Conservation (phyloP, 2,329 filamentous ascomycete species). For the Fusarium falciforme region DNA sequence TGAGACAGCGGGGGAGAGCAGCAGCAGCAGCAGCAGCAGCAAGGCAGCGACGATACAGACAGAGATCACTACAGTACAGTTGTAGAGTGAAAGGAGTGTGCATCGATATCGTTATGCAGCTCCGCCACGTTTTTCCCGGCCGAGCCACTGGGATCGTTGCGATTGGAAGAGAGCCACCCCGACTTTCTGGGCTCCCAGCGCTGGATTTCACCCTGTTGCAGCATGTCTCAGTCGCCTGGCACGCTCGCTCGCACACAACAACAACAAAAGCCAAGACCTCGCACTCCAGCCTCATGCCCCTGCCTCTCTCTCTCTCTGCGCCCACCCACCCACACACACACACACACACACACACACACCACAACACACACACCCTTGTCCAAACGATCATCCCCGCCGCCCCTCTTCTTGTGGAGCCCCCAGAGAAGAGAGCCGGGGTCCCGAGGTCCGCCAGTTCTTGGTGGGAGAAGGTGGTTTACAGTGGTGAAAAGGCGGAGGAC, state of each 20-base stretch:
- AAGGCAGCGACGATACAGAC: background rate
- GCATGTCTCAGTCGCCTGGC: constrained; percentile 11
- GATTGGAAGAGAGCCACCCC: background rate
- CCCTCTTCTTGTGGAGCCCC: constrained; percentile 23
- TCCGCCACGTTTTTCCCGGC: constrained; percentile 41
- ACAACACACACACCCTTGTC: constrained; percentile 6
- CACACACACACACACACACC: background rate
- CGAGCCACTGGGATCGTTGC: constrained; percentile 17
- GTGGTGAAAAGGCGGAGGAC: constrained; percentile 44
- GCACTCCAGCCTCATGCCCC: background rate
- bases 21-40: background rate
- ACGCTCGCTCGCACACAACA: background rate
- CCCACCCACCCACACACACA: background rate
- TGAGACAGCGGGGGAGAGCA: background rate
- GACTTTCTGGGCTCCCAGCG: constrained; percentile 11
- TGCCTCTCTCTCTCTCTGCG: background rate
- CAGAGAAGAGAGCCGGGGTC: constrained; percentile 25
- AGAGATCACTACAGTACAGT: background rate
- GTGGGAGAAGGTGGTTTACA: constrained; percentile 34
- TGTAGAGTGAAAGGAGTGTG: background rate
- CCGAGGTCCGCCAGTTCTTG: constrained; percentile 42
- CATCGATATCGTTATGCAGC: constrained; percentile 10
- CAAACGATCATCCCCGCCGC: constrained; percentile 25
- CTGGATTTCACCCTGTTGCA: constrained; percentile 25
- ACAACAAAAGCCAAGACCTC: background rate